A percentile compares a stretch with the other conserved stretches of the same genome.
Conservation (phyloP, 2,329 filamentous ascomycete genomes). For the Botrytis aclada region DNA sequence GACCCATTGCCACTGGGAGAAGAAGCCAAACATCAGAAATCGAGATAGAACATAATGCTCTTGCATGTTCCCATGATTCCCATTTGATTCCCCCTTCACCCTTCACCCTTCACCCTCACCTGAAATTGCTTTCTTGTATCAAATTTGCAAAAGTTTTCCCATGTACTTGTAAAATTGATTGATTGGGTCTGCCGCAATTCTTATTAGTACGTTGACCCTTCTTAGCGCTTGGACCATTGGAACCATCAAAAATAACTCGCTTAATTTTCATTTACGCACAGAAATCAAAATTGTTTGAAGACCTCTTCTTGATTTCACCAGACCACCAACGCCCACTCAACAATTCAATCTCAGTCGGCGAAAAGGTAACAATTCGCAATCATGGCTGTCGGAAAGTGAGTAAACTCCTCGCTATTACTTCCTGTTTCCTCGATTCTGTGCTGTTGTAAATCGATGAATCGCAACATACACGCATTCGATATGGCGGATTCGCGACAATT, state of each 20-base stretch:
- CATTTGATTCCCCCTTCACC: background rate
- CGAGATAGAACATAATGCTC: background rate
- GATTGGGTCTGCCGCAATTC: background rate
- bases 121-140: background rate
- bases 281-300: slow-evolving; percentile 16
- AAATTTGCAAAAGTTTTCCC: background rate
- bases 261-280: slow-evolving; percentile 20
- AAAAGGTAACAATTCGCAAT: slow-evolving; percentile 52
- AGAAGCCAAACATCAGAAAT: background rate
- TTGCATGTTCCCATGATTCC: background rate
- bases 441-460: slow-evolving; percentile 15
- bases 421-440: background rate
- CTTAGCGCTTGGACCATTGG: background rate
- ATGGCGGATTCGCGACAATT: slow-evolving; percentile 2
- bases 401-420: slow-evolving; percentile 29
- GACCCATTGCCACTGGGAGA: background rate
- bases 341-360: slow-evolving; percentile 29
- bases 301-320: slow-evolving; percentile 13
- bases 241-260: slow-evolving; percentile 11
- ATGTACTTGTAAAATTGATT: background rate
- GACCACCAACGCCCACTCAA: slow-evolving; percentile 21
- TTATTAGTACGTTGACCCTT: background rate
- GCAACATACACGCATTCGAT: background rate
- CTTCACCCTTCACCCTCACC: background rate
- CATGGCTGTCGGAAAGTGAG: slow-evolving; percentile 81